These are phyloP conservation scores for Platanthera zijinensis DNA, from an alignment of 106 monocot species.

Conservation along the genomic window DNA sequence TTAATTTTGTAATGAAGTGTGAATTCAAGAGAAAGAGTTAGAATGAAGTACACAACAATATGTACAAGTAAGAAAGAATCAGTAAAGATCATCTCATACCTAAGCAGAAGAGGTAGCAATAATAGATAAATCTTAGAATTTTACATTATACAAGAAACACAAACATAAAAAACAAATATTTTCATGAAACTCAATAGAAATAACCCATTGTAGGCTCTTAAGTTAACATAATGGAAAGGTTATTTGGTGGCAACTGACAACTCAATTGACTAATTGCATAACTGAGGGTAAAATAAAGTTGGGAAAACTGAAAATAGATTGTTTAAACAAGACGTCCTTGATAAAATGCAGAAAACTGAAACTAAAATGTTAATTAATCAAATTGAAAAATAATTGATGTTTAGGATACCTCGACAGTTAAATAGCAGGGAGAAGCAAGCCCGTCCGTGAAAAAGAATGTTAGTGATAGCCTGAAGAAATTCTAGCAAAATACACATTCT, in stretches of 20 bases:
- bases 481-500: slow-evolving; percentile 50
- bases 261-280: no score
- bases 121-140: not conserved
- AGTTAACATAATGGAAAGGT: no score
- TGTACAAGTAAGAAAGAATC: slow-evolving; percentile 26
- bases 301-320: no score
- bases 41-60: slow-evolving; percentile 55
- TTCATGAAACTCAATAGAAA: no score
- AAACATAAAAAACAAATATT: not conserved
- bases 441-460: slow-evolving; percentile 92
- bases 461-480: slow-evolving; percentile 70
- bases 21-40: slow-evolving; percentile 52
- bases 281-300: no score
- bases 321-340: not conserved
- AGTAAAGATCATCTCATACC: not conserved
- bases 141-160: not conserved
- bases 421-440: slow-evolving; percentile 75
- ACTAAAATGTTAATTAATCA: not conserved
- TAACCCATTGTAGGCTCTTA: no score
- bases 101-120: not conserved
- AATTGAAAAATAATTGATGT: not conserved
- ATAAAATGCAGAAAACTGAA: not conserved
- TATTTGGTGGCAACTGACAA: no score
- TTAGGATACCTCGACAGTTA: slow-evolving; percentile 62
- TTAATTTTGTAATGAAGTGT: slow-evolving; percentile 36